phyloP scores from a whole-genome alignment of 2,329 filamentous ascomycete genomes.

The Hypoxylon rubiginosum region DNA sequence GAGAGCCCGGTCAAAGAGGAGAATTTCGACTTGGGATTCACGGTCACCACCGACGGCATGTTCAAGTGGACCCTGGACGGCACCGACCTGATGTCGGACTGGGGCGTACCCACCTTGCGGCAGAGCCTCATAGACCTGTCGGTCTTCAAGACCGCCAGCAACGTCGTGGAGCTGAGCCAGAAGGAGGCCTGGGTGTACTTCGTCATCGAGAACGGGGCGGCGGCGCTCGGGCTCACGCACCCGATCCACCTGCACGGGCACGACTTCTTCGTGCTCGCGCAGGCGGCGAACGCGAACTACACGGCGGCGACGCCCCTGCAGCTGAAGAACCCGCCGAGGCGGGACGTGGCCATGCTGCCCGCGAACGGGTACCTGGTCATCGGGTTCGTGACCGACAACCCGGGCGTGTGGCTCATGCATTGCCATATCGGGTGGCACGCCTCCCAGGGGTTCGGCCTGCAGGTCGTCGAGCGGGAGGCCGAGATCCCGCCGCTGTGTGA shows the following conservation, averaged over 20 bases:
- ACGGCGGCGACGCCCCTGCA: slow-evolving; percentile 50
- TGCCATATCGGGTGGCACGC: slow-evolving; percentile 64
- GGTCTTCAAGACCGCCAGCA: slow-evolving; percentile 47
- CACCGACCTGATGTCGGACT: slow-evolving; percentile 63
- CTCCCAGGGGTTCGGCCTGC: slow-evolving; percentile 63
- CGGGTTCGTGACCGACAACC: slow-evolving; percentile 66
- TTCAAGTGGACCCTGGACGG: slow-evolving; percentile 65
- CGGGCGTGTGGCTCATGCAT: slow-evolving; percentile 62
- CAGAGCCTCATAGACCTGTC: slow-evolving; percentile 48
- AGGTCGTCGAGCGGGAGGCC: slow-evolving; percentile 60
- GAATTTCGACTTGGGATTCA: slow-evolving; percentile 49
- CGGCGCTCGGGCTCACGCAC: slow-evolving; percentile 48
- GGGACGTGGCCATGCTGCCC: slow-evolving; percentile 64
- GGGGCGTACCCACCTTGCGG: slow-evolving; percentile 61
- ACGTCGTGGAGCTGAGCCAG: slow-evolving; percentile 50
- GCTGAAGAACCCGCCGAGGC: slow-evolving; percentile 61
- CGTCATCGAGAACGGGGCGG: slow-evolving; percentile 46
- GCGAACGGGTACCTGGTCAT: slow-evolving; percentile 62
- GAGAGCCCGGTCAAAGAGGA: slow-evolving; percentile 45
- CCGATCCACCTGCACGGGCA: slow-evolving; percentile 62
- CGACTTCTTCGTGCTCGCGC: slow-evolving; percentile 58
- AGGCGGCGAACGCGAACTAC: slow-evolving; percentile 49
- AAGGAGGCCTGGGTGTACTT: slow-evolving; percentile 56
- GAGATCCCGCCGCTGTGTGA: slow-evolving; percentile 48
- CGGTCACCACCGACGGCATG: slow-evolving; percentile 48